A percentile compares a stretch with the other conserved stretches of the same genome.
Conservation (phyloP, 345 rosid genomes). For the Excoecaria cochinchinensis region DNA sequence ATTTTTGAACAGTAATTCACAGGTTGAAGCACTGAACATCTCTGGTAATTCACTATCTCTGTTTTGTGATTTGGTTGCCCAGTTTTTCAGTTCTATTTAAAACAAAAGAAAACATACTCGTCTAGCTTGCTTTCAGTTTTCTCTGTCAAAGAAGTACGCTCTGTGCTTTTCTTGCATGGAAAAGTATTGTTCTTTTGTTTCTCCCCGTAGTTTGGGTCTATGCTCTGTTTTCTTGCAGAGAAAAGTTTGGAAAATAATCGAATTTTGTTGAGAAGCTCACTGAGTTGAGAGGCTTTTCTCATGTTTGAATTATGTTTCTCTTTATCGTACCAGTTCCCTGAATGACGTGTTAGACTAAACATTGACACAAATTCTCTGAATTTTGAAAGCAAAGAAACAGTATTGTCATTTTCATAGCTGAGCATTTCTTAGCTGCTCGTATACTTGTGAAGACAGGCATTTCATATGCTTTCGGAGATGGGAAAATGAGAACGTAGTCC, state of each 20-base stretch:
- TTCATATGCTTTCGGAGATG: no score
- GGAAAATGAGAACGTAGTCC: no score
- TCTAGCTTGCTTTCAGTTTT: background rate
- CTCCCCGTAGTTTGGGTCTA: background rate
- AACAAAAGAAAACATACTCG: background rate
- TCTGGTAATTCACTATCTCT: slow-evolving; percentile 38
- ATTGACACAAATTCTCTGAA: background rate
- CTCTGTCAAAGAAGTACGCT: background rate
- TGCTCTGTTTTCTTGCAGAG: slow-evolving; percentile 8
- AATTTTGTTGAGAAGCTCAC: background rate
- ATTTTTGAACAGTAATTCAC: slow-evolving; percentile 16
- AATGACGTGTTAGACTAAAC: background rate
- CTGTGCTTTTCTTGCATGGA: background rate
- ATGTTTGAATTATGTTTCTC: background rate
- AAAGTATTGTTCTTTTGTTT: slow-evolving; percentile 10
- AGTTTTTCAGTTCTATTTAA: background rate
- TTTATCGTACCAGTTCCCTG: background rate
- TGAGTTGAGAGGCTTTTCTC: background rate
- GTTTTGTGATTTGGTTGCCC: slow-evolving; percentile 13
- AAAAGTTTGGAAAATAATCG: slow-evolving; percentile 5
- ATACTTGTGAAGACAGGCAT: no score
- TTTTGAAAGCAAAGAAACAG: no score
- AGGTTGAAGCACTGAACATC: slow-evolving; percentile 20
- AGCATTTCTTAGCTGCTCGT: no score
- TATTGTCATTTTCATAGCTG: no score